These are phyloP conservation scores for Xylaria arbuscula DNA, from an alignment of 2,329 filamentous ascomycete species.

Conservation along the genomic window DNA sequence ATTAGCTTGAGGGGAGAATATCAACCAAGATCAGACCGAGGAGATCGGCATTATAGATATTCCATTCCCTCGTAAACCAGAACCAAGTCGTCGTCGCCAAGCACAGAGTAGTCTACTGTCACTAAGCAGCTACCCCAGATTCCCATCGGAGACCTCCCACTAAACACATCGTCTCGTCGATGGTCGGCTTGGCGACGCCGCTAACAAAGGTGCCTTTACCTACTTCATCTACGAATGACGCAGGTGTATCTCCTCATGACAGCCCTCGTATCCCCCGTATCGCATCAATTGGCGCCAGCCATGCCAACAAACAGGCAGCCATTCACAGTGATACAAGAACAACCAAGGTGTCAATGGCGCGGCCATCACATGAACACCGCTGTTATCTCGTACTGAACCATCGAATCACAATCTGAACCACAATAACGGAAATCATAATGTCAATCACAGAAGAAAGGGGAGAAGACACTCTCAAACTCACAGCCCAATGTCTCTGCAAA, in stretches of 20 bases:
- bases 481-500: conserved; percentile 59
- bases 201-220: neutral
- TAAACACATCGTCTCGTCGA: neutral
- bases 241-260: neutral
- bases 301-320: neutral
- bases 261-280: conserved; percentile 8
- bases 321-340: neutral
- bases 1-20: too few relatives aligned
- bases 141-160: too few relatives aligned
- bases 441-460: neutral
- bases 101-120: neutral
- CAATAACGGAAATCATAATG: neutral
- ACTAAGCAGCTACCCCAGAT: conserved; percentile 14
- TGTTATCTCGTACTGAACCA: neutral
- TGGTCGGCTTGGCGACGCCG: neutral
- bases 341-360: neutral
- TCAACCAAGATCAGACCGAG: too few relatives aligned
- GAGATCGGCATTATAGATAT: too few relatives aligned
- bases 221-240: too few relatives aligned
- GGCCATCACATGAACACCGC: neutral
- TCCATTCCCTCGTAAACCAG: too few relatives aligned
- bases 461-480: conserved; percentile 40
- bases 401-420: neutral
- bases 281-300: neutral
- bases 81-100: too few relatives aligned